Evolutionary conservation across 1,284 basidiomycete species (phyloP).

Genomic region (Microbotryum lychnidis-dioicae): DNA sequence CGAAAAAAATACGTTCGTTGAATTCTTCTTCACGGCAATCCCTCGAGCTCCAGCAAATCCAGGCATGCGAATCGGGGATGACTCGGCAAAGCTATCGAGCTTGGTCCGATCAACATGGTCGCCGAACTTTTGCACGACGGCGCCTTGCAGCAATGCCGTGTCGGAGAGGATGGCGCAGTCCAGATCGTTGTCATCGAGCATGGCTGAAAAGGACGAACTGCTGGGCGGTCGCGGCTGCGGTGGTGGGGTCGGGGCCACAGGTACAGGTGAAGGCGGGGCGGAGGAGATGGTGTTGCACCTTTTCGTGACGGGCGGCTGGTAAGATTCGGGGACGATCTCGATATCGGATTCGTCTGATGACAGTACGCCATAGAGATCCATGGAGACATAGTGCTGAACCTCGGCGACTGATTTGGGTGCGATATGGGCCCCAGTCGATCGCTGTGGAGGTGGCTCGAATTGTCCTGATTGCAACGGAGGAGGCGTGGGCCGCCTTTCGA

Average conservation of each 20-base stretch:
- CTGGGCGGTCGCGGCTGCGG: neutral
- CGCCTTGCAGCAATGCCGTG: constrained; percentile 17
- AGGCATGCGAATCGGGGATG: too few species aligned
- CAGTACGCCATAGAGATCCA: constrained; percentile 4
- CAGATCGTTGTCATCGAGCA: constrained; percentile 11
- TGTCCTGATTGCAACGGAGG: neutral
- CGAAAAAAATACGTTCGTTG: too few species aligned
- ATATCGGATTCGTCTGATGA: constrained; percentile 4
- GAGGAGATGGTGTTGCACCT: too few species aligned
- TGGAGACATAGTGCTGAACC: neutral
- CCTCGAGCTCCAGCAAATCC: too few species aligned
- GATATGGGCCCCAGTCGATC: neutral
- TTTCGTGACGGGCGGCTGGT: neutral
- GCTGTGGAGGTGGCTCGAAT: too few species aligned
- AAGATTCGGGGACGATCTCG: neutral
- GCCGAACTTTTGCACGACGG: constrained; percentile 8
- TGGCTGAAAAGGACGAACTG: neutral
- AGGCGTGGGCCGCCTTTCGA: neutral
- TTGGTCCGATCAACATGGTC: neutral
- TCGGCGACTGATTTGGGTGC: neutral
- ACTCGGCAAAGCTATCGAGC: too few species aligned
- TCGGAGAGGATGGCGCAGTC: constrained; percentile 9
- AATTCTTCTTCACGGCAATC: too few species aligned
- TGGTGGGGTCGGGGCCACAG: too few species aligned
- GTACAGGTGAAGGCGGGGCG: too few species aligned